A percentile compares a stretch with the other conserved stretches of the same genome.
Evolutionary conservation across 768 basidiomycete species (phyloP).

Genomic region (Gautieria morchelliformis): DNA sequence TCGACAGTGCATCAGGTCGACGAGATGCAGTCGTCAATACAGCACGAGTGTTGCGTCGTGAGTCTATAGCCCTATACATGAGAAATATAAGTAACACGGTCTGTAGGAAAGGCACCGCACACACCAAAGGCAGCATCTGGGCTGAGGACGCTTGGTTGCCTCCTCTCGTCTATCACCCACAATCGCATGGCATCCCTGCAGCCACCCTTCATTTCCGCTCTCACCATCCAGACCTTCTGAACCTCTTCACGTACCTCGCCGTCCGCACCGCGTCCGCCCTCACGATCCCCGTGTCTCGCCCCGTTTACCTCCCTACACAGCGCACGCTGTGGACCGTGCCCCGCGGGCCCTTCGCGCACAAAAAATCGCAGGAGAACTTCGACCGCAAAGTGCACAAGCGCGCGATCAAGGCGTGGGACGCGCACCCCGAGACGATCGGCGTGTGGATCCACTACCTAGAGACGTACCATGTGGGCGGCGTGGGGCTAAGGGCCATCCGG

Average conservation of each 20-base stretch:
- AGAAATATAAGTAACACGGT: neutral
- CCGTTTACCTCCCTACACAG: slow-evolving; percentile 59
- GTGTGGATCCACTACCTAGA: slow-evolving; percentile 74
- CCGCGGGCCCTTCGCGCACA: slow-evolving; percentile 81
- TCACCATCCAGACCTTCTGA: slow-evolving; percentile 54
- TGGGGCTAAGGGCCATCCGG: slow-evolving; percentile 73
- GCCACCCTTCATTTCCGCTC: slow-evolving; percentile 80
- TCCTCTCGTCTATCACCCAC: slow-evolving; percentile 3
- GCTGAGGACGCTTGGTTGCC: neutral
- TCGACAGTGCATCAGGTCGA: neutral
- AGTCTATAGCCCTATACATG: neutral
- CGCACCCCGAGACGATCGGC: slow-evolving; percentile 66
- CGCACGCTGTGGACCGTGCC: slow-evolving; percentile 80
- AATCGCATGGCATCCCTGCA: slow-evolving; percentile 58
- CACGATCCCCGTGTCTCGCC: slow-evolving; percentile 64
- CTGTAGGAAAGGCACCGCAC: neutral
- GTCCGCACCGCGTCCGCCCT: slow-evolving; percentile 78
- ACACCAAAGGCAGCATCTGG: slow-evolving; percentile 1
- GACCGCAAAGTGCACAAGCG: slow-evolving; percentile 77
- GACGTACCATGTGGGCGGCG: slow-evolving; percentile 69
- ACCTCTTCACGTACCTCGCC: slow-evolving; percentile 77
- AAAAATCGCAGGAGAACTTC: slow-evolving; percentile 95
- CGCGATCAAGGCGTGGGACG: slow-evolving; percentile 85
- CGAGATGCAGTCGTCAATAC: neutral
- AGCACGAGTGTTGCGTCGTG: neutral